Base-by-base conservation (phyloP, 371 early-diverging fungal genomes). In the Gilbertella persicaria region DNA sequence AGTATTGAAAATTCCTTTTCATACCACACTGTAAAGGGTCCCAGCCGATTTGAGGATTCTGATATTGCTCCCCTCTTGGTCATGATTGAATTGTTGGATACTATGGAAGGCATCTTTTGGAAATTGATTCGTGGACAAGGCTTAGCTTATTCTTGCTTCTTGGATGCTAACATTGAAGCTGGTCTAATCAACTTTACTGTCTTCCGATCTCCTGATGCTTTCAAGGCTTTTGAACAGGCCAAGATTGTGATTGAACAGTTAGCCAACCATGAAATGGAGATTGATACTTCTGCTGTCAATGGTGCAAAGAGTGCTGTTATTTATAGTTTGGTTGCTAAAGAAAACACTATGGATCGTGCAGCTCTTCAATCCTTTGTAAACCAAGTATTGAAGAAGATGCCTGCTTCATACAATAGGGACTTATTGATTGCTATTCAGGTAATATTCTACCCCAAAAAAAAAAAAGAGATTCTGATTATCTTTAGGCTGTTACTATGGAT, bases 281-380 rank as follows among this genome's bases (percentile, higher is more conserved):
- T 86, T 53, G 80, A 83, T 13, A 62, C 64, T 21, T 69, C 80
- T 38, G 67, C 75, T 6, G 55, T 87, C 5, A 85, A 85, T 47
- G 85, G 83, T 23, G 86, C 87, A 23, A 85, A 84, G 64, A 84
- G 84, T 46, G 78, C 82, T 16, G 80, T 87, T 5, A 84, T 84
- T 44, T 85, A 80, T 55, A 63, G 75, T 51, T 65, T 84, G 37
- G 83, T 85, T 9, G 67, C 71, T 19, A 67, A 72, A 54, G 87
- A 82, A 58, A 78, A 79, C 46, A 77, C 77, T 3, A 80, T 82
- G 66, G 75, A 73, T 33, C 67, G 66, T 16, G 83, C 85, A 0
- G 87, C 87, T 4, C 66, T 72, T 5, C 80, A 80, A 45, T 76
- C 84, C 0, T 87, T 87, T 62, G 69, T 75, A 17, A 77, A 75